Conservation (phyloP, 208 protist species). For the Novymonas esmeraldas region DNA sequence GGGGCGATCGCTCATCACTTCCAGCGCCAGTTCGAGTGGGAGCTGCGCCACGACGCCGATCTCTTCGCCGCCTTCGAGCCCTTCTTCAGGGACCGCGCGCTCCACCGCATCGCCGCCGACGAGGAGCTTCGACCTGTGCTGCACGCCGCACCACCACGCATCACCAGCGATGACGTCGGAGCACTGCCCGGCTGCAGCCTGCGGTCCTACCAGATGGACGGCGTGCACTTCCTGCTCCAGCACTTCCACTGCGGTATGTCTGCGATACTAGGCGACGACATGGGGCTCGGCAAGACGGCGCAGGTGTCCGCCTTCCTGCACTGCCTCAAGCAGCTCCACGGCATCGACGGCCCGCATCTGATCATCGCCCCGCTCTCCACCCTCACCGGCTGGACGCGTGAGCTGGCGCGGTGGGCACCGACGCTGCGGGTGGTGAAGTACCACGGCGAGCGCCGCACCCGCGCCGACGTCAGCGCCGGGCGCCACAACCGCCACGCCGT, state of each 20-base stretch:
- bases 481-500: conserved; percentile 84
- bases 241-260: conserved; percentile 88
- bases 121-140: conserved; percentile 39
- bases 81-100: conserved; percentile 68
- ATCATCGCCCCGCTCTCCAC: conserved; percentile 96
- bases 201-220: conserved; percentile 96
- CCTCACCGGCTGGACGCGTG: conserved; percentile 93
- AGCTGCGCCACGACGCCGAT: conserved; percentile 43
- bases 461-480: conserved; percentile 30
- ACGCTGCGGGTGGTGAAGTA: conserved; percentile 92
- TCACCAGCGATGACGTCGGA: conserved; percentile 28
- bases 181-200: conserved; percentile 63
- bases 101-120: conserved; percentile 44
- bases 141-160: conserved; percentile 22
- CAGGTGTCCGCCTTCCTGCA: conserved; percentile 94
- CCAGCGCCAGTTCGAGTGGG: conserved; percentile 68
- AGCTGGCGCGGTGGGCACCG: conserved; percentile 90
- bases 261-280: conserved; percentile 96
- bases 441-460: conserved; percentile 78
- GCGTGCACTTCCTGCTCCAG: conserved; percentile 94
- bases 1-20: conserved; percentile 51
- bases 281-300: conserved; percentile 99
- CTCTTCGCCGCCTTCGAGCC: conserved; percentile 69
- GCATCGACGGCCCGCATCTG: conserved; percentile 94
- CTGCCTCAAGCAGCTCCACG: conserved; percentile 62